Percentiles rank a stretch among this genome's conserved stretches.
Conservation (phyloP, 1,139 yeast species). For the Blastobotrys petasosporus region DNA sequence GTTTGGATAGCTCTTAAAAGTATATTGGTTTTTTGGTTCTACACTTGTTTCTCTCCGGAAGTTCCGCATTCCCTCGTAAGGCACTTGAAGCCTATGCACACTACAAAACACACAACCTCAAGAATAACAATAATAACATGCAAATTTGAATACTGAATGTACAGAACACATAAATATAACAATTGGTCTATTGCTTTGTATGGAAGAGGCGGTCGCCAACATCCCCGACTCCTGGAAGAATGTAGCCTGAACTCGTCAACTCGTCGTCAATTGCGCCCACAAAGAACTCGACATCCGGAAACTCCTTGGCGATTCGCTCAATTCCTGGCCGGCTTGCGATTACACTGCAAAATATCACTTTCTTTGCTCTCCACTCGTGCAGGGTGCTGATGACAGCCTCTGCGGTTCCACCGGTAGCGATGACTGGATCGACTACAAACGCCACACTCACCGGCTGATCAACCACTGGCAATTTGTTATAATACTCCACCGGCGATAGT, state of each 20-base stretch:
- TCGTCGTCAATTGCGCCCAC: conserved; percentile 30
- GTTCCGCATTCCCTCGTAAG: no score
- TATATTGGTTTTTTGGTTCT: no score
- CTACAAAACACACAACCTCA: no score
- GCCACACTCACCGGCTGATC: conserved; percentile 25
- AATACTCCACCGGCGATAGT: conserved; percentile 34
- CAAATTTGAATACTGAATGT: no score
- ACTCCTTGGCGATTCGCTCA: conserved; percentile 18
- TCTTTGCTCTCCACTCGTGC: conserved; percentile 33
- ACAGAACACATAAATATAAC: no score
- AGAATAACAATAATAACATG: no score
- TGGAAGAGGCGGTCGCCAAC: conserved; percentile 31
- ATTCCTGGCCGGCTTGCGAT: conserved; percentile 29
- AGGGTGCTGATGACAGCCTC: conserved; percentile 31
- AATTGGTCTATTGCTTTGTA: neutral
- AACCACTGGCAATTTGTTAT: conserved; percentile 32
- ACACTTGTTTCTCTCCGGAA: no score
- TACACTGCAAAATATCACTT: conserved; percentile 29
- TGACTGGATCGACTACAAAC: conserved; percentile 33
- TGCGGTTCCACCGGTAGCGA: conserved; percentile 37
- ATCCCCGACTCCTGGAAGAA: conserved; percentile 36
- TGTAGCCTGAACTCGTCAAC: conserved; percentile 28
- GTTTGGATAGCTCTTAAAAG: no score
- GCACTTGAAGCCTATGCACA: no score
- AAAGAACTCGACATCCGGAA: conserved; percentile 28